These are phyloP conservation scores for Aquilaria sinensis DNA, from an alignment of 345 rosid species.

Conservation along the genomic window DNA sequence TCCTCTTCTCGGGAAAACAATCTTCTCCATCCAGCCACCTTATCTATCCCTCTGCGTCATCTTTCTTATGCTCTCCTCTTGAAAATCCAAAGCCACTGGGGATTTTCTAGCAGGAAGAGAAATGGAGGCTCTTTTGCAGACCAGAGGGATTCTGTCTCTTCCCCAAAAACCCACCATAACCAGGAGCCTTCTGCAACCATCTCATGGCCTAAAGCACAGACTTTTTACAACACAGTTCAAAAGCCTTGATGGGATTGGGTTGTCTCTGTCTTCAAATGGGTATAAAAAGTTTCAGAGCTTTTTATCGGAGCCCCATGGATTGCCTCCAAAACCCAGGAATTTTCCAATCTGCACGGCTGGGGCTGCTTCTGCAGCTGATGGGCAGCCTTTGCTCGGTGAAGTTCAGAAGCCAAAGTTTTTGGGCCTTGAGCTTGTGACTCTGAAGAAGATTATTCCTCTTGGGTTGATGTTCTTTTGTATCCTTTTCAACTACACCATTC, in stretches of 20 bases:
- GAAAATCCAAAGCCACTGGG: conserved; percentile 10
- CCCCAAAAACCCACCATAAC: conserved; percentile 48
- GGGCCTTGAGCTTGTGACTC: conserved; percentile 60
- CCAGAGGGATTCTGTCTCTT: conserved; percentile 71
- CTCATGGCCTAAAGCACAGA: conserved; percentile 67
- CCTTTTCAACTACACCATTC: conserved; percentile 88
- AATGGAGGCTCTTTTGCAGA: conserved; percentile 72
- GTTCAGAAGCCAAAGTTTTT: conserved; percentile 49
- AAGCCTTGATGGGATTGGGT: conserved; percentile 24
- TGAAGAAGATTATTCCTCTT: conserved; percentile 83
- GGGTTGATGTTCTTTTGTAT: conserved; percentile 98
- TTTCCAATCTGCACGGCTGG: conserved; percentile 76
- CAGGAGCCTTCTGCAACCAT: conserved; percentile 38
- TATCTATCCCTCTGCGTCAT: conserved; percentile 6
- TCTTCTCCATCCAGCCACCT: too few species aligned
- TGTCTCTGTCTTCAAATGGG: conserved; percentile 55
- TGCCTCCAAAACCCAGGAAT: conserved; percentile 35
- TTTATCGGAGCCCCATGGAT: conserved; percentile 35
- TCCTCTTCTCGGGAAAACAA: too few species aligned
- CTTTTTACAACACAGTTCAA: conserved; percentile 52
- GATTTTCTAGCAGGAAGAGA: conserved; percentile 22
- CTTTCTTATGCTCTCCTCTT: conserved; percentile 21
- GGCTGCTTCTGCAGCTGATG: conserved; percentile 68
- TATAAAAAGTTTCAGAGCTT: conserved; percentile 26
- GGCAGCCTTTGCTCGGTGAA: conserved; percentile 39